Base-by-base conservation (phyloP, 768 basidiomycete species). In the Coprinopsis marcescibilis region DNA sequence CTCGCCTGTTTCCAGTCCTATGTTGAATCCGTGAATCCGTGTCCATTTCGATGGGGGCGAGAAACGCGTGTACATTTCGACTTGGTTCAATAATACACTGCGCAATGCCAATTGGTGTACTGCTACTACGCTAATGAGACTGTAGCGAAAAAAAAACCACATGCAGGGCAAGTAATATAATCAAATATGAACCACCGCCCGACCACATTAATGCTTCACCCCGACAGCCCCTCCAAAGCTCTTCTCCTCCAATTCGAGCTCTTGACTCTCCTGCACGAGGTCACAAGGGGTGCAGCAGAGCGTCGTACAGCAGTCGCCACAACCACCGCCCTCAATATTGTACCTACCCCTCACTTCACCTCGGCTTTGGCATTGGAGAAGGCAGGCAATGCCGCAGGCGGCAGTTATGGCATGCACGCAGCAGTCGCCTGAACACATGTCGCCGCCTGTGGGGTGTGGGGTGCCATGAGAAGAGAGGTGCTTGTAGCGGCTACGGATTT, bases 401-500 rank as follows among this genome's bases (percentile, higher is more conserved):
- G 26, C 4, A 6, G 17, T 4, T n/a, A 43, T n/a, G 10, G 26
- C 14, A 27, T 43, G 17, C 26, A 30, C 30, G 26, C 6, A 30
- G 41, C 41, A 43, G 19, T 27, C 41, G 27, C 26, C 14, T 4
- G 4, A 4, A 27, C 24, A 43, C 7, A 11, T 17, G 4, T 10
- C 24, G 8, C 41, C 41, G 13, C 24, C n/a, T 5, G n/a, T 17
- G 3, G 41, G 41, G 17, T 43, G 7, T n/a, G 69, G 65, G 15
- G 39, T 49, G 23, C 68, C 69, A 12, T 66, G 51, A 2, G 25
- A 24, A 35, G 61, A 52, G 34, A 75, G 56, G 46, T 71, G 62
- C 23, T 69, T 64, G 42, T 63, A 52, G 43, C 73, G 71, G 27
- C 55, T 58, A 54, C 65, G 70, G 56, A 65, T 64, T 50, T 67